Conservation (phyloP, 2,329 filamentous ascomycete species). For the Nemania sp. region DNA sequence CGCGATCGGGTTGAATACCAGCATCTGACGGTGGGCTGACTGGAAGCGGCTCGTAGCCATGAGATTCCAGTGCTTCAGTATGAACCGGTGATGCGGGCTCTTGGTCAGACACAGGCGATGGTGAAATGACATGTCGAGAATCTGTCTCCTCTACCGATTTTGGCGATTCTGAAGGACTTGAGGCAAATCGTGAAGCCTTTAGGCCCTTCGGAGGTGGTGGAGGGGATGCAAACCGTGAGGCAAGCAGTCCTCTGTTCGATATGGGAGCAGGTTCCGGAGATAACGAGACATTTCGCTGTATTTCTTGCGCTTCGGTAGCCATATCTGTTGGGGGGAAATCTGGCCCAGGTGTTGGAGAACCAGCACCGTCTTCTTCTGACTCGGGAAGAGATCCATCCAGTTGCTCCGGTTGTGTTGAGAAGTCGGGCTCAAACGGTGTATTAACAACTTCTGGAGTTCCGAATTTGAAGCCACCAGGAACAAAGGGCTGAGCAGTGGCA, state of each 20-base stretch:
- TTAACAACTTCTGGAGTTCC: constrained; percentile 40
- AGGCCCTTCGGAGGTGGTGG: constrained; percentile 45
- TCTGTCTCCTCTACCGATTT: constrained; percentile 48
- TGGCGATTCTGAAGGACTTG: constrained; percentile 45
- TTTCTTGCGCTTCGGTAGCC: constrained; percentile 24
- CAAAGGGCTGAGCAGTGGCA: constrained; percentile 71
- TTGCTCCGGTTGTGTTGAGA: constrained; percentile 33
- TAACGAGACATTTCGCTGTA: constrained; percentile 15
- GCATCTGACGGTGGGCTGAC: constrained; percentile 38
- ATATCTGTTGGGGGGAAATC: constrained; percentile 28
- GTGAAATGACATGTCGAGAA: constrained; percentile 50
- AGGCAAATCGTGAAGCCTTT: constrained; percentile 52
- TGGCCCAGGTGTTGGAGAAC: constrained; percentile 41
- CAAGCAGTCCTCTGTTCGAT: constrained; percentile 33
- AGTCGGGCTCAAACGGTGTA: constrained; percentile 35
- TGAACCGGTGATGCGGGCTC: constrained; percentile 4
- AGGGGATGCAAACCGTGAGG: constrained; percentile 42
- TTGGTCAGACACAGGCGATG: constrained; percentile 42
- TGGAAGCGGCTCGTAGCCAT: constrained; percentile 40
- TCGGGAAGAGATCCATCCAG: constrained; percentile 31
- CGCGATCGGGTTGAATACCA: constrained; percentile 29
- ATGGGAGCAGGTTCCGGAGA: constrained; percentile 28
- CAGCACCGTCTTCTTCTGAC: constrained; percentile 38
- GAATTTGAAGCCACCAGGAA: constrained; percentile 44
- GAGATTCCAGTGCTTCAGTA: constrained; percentile 34